Evolutionary conservation across 164 flowering plant species (phyloP), one percentile per base, ranked within the genome.

Genomic region (Stephania yunnanensis): DNA sequence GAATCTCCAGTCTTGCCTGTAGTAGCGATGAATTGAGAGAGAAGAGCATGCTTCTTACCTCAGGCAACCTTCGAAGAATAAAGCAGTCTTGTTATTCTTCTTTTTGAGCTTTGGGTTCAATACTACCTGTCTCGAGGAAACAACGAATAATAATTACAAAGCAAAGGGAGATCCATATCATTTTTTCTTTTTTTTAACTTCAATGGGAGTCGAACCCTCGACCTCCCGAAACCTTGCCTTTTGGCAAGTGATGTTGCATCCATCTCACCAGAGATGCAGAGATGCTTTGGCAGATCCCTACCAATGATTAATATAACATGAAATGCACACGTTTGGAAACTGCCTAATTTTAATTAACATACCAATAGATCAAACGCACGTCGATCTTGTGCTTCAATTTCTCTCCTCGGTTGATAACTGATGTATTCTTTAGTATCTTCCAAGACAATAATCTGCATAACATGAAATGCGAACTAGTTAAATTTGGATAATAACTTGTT

Each of bases 1-100:
- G 55, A 50, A 50, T 50, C 55, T 7, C 36, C 7, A 65, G 68
- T 65, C 31, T 65, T 31, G 8, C 12, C 22, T 65, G 31, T 10
- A 1, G 1, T 15, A 15, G 7, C 5, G 7, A 68, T 12, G 20
- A 29, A 68, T 45, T 31, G 44, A 68, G 45, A 30, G 46, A 36
- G 46, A 68, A 11, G 19, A 10, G 13, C 17, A 36, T 31, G 50
- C n/a, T 65, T 69, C 68, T 73, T 84, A 95, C 97, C 98, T 93
- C 69, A 95, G 73, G 76, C 99, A 95, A 12, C 99, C 99, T 86
- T 93, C 97, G 76, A 92, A 95, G 83, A 93, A 95, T 6, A 90
- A 70, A 25, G 97, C 97, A 77, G 88, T 86, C 80, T 77, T 89
- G 80, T 86, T 78, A 79, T 89, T 81, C 82, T 85, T 93, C 87